Conservation (phyloP, 1,284 basidiomycete species). For the Irpex sp. region DNA sequence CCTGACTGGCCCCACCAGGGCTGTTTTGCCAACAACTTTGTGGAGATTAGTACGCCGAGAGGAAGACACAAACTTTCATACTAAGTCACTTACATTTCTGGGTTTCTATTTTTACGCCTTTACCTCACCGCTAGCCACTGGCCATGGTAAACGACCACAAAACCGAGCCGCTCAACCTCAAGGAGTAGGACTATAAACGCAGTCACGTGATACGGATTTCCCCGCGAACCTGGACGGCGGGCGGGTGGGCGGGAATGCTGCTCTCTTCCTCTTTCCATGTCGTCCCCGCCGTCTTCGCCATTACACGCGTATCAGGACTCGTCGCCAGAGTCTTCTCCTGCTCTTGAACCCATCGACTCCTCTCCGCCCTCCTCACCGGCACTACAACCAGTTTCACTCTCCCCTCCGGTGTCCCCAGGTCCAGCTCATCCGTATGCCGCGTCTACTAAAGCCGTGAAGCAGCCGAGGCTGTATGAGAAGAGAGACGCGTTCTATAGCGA, state of each 20-base stretch:
- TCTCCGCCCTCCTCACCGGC: conserved; percentile 20
- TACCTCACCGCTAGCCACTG: background rate
- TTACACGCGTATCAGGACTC: conserved; percentile 1
- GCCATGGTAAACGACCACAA: background rate
- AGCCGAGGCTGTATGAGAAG: conserved; percentile 21
- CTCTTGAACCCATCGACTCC: conserved; percentile 15
- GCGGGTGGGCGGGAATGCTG: background rate
- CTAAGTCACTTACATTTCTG: too few species aligned
- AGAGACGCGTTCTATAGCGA: background rate
- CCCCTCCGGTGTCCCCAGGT: conserved; percentile 22
- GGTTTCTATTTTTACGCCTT: background rate
- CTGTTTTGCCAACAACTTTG: too few species aligned
- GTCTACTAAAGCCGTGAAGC: conserved; percentile 21
- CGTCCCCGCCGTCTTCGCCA: conserved; percentile 2
- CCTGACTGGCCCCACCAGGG: too few species aligned
- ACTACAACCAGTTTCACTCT: conserved; percentile 6
- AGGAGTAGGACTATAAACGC: background rate
- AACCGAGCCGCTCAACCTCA: background rate
- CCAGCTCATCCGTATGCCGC: conserved; percentile 23
- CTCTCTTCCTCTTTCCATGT: conserved; percentile 6
- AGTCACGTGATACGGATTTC: conserved; percentile 3
- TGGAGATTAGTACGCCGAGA: too few species aligned
- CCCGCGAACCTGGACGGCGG: background rate
- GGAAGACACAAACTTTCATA: too few species aligned
- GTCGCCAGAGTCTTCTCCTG: conserved; percentile 19